phyloP scores from a whole-genome alignment of 495 filamentous ascomycete species.

The Tuber brumale region DNA sequence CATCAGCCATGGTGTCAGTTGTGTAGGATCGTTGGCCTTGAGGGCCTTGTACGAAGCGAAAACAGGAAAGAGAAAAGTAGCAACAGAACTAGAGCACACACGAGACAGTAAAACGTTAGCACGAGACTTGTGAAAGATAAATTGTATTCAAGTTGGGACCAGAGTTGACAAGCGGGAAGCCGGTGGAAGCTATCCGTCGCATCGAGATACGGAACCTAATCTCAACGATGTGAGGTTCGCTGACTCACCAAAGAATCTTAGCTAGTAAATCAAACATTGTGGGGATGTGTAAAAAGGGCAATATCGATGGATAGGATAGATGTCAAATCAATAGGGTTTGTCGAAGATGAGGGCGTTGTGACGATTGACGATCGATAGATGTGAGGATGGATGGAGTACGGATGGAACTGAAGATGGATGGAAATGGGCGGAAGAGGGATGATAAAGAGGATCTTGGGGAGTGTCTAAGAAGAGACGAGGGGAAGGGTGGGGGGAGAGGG shows the following conservation, averaged over 20 bases:
- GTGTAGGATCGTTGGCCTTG: conserved; percentile 79
- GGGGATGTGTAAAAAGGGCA: conserved; percentile 13
- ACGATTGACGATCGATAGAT: conserved; percentile 9
- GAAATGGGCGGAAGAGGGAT: background rate
- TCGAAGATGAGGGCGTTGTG: conserved; percentile 8
- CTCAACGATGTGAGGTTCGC: conserved; percentile 18
- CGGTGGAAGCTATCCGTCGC: conserved; percentile 5
- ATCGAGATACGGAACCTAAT: background rate
- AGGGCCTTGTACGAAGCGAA: conserved; percentile 99
- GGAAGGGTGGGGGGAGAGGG: conserved; percentile 5
- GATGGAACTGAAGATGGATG: conserved; percentile 22
- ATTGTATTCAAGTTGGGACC: conserved; percentile 2
- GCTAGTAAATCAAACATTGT: conserved; percentile 76
- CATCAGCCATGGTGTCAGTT: conserved; percentile 97
- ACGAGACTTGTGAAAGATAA: conserved; percentile 3
- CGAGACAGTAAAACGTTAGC: conserved; percentile 24
- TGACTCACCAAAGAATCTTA: conserved; percentile 68
- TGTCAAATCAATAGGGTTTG: conserved; percentile 11
- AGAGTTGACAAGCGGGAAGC: background rate
- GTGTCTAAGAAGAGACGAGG: background rate
- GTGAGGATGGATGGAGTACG: conserved; percentile 21
- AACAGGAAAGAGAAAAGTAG: conserved; percentile 88
- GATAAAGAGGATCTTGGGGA: conserved; percentile 22
- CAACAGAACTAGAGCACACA: conserved; percentile 58
- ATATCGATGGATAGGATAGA: conserved; percentile 12